Base-by-base conservation (phyloP, 768 basidiomycete species). In the Ramaria sp. region DNA sequence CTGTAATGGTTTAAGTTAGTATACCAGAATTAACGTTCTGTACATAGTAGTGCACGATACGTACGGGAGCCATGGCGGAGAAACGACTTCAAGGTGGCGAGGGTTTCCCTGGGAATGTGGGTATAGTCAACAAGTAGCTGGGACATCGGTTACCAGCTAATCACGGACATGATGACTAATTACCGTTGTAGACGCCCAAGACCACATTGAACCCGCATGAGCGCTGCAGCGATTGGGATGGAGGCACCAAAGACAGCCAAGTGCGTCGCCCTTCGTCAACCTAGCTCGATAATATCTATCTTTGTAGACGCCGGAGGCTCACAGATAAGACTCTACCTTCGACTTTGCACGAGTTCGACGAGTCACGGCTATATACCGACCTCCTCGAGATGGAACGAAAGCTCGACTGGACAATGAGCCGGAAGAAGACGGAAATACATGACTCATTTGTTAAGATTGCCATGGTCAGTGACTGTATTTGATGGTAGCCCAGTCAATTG, bases 321-420 rank as follows among this genome's bases (percentile, higher is more conserved):
- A 83, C 82, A 1, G 88, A 89, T 67, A 88, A 84, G 69, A 75
- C 77, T 34, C 70, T 95, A 34, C 88, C 91, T 0, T 82, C 84
- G 73, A 79, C 78, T 50, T 74, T 93, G 4, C 82, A 88, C 57
- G 80, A 83, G 48, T 88, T 89, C 63, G 78, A 84, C 1, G 91
- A 95, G 65, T 89, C 89, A 22, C 73, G 72, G 56, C 88, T 94
- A 78, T 96, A 95, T 67, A 80, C 83, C 57, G 83, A 88, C 61
- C 71, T 96, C 38, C 67, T 93, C 25, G 84, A 87, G 59, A 89
- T 89, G 81, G 93, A 96, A 65, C 78, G 87, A 56, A 88, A 85
- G 65, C 71, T 97, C 15, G 93, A 97, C 67, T 96, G 94, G 94
- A 94, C 91, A 3, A 85, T 94, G 75, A 82, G 81, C 64, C 75